phyloP scores from a whole-genome alignment of 331 rosid species.

The Telfairia occidentalis region DNA sequence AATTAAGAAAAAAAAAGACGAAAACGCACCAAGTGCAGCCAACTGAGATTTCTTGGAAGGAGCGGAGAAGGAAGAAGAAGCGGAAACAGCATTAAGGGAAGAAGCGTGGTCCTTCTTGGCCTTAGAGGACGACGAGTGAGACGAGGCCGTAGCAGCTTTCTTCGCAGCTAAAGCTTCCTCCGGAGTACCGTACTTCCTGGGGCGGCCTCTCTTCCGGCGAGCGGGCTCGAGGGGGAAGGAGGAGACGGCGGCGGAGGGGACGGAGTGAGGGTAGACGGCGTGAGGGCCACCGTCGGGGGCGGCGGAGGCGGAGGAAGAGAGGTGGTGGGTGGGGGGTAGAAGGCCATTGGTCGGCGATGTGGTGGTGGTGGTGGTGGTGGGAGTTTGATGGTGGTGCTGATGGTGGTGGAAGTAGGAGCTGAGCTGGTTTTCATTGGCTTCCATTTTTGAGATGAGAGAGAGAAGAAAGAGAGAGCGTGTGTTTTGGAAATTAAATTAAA shows the following conservation, averaged over 20 bases:
- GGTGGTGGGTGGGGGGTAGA: slow-evolving; percentile 21
- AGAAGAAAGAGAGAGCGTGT: slow-evolving; percentile 21
- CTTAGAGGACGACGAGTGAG: slow-evolving; percentile 46
- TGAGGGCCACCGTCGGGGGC: slow-evolving; percentile 31
- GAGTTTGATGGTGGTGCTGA: slow-evolving; percentile 16
- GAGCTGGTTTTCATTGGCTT: slow-evolving; percentile 80
- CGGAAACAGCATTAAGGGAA: slow-evolving; percentile 14
- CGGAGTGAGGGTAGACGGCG: slow-evolving; percentile 62
- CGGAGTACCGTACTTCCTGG: slow-evolving; percentile 77
- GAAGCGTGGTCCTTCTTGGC: slow-evolving; percentile 33
- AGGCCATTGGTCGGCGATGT: slow-evolving; percentile 39
- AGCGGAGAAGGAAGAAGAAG: slow-evolving; percentile 36
- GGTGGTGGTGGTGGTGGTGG: slow-evolving; percentile 10
- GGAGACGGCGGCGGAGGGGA: slow-evolving; percentile 45
- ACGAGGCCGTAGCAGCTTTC: slow-evolving; percentile 67
- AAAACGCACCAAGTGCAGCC: slow-evolving; percentile 35
- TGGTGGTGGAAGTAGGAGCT: slow-evolving; percentile 52
- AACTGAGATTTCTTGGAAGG: slow-evolving; percentile 54
- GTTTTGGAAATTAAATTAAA: slow-evolving; percentile 24
- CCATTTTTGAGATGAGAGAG: slow-evolving; percentile 46
- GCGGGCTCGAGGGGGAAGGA: slow-evolving; percentile 34
- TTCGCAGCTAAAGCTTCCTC: slow-evolving; percentile 85
- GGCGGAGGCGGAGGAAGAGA: slow-evolving; percentile 14
- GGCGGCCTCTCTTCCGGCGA: slow-evolving; percentile 83
- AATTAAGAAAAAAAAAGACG: background rate